These are phyloP conservation scores for Diutina neorugosa DNA, from an alignment of 1,139 yeast species.

Conservation along the genomic window DNA sequence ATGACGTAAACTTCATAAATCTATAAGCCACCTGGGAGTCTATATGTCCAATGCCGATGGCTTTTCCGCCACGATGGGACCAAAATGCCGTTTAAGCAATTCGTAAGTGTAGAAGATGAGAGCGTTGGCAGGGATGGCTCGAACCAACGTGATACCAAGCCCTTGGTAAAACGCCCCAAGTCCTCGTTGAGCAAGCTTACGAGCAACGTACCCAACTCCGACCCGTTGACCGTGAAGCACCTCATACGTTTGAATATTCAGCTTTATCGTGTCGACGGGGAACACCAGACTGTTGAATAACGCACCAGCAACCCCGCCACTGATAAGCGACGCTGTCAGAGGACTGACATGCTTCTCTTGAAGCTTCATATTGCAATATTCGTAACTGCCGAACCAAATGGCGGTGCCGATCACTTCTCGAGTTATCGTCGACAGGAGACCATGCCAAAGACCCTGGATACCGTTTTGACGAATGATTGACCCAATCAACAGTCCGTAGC, in stretches of 20 bases:
- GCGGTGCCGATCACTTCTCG: constrained; percentile 88
- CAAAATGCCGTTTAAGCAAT: constrained; percentile 34
- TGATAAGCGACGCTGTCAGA: constrained; percentile 20
- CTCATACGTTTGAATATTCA: constrained; percentile 61
- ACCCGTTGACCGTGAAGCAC: constrained; percentile 15
- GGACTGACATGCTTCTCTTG: constrained; percentile 28
- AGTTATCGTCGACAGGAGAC: constrained; percentile 71
- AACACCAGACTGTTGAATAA: constrained; percentile 68
- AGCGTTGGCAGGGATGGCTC: constrained; percentile 89
- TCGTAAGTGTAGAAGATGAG: constrained; percentile 75
- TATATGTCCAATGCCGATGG: neutral
- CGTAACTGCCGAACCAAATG: constrained; percentile 90
- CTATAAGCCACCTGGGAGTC: neutral
- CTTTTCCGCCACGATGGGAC: neutral
- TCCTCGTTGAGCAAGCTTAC: constrained; percentile 6
- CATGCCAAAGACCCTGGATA: constrained; percentile 55
- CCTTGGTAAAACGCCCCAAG: constrained; percentile 63
- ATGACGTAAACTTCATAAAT: neutral
- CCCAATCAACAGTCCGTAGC: constrained; percentile 25
- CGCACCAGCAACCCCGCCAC: constrained; percentile 86
- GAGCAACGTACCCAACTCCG: constrained; percentile 6
- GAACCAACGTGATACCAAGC: constrained; percentile 63
- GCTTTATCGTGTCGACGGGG: constrained; percentile 82
- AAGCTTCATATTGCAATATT: constrained; percentile 25
- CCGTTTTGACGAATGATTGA: constrained; percentile 42